Evolutionary conservation across 2,329 filamentous ascomycete species (phyloP), one percentile per base, ranked within the genome.

Genomic region (Xylaria polymorpha): DNA sequence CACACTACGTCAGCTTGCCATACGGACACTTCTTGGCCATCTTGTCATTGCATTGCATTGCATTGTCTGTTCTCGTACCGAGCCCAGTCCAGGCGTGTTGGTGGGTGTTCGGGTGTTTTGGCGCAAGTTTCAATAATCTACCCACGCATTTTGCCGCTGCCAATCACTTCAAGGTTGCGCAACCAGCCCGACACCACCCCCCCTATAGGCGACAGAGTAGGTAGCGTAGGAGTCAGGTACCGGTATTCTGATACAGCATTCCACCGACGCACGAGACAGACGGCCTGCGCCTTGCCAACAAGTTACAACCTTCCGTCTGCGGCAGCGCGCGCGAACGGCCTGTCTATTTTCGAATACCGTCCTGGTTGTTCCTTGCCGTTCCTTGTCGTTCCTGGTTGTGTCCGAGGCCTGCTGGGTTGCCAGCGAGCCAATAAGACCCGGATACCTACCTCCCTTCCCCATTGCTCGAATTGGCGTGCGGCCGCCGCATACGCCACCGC

Each of bases 191-290:
- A 75, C 74, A 78, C 71, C 67, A 51, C 51, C 53, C 25, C 25
- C 25, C 25, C 25, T 29, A 29, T 4, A 29, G 25, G 25, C 25
- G 25, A 29, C 25, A 29, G 25, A 29, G 25, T 29, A 29, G 25
- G 25, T 29, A 29, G 25, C 4, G 25, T 29, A 29, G 25, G 61
- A 69, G 29, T 59, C 55, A 68, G 68, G 66, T 57, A 61, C 53
- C 63, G 51, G 62, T 66, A 74, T 69, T 69, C 69, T 75, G 78
- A 77, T 74, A 75, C 72, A 77, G 75, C 76, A 80, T 77, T 78
- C 79, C 74, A 77, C 77, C 73, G 75, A 76, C 76, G 76, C 74
- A 79, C 74, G 75, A 72, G 62, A 76, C 66, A 77, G 50, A 46
- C 55, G 22, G 56, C 56, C 56, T 57, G 66, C 44, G 59, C 58